Percentiles rank a stretch among this genome's conserved stretches.
Evolutionary conservation across 2,329 filamentous ascomycete species (phyloP).

Genomic region (Epichloe scottii): DNA sequence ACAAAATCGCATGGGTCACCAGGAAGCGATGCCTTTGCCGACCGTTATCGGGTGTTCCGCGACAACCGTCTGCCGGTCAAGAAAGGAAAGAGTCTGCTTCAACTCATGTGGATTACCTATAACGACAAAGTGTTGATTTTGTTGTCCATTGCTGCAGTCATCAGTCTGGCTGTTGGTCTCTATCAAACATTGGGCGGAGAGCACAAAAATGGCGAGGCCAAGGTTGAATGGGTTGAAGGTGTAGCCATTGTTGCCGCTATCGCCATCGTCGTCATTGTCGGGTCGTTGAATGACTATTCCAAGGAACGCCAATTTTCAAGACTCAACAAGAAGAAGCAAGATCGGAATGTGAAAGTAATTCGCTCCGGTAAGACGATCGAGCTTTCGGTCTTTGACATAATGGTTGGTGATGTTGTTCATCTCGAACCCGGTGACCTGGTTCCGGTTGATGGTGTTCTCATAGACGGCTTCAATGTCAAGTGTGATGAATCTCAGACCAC

Average conservation of each 20-base stretch:
- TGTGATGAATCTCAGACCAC: slow-evolving; percentile 70
- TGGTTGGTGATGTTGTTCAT: slow-evolving; percentile 58
- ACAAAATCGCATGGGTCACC: slow-evolving; percentile 5
- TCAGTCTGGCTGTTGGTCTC: slow-evolving; percentile 62
- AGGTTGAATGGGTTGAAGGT: slow-evolving; percentile 69
- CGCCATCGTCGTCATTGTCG: slow-evolving; percentile 62
- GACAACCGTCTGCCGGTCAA: slow-evolving; percentile 63
- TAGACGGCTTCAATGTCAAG: slow-evolving; percentile 61
- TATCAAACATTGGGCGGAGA: slow-evolving; percentile 58
- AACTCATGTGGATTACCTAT: slow-evolving; percentile 72
- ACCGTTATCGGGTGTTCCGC: slow-evolving; percentile 57
- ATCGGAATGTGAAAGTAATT: slow-evolving; percentile 58
- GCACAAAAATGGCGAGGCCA: slow-evolving; percentile 37
- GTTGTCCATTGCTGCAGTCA: slow-evolving; percentile 55
- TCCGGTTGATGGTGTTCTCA: slow-evolving; percentile 61
- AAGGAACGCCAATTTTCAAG: slow-evolving; percentile 72
- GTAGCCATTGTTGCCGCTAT: slow-evolving; percentile 76
- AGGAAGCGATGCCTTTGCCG: slow-evolving; percentile 33
- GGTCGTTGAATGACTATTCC: slow-evolving; percentile 67
- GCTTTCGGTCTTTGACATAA: slow-evolving; percentile 54
- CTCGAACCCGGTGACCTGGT: slow-evolving; percentile 66
- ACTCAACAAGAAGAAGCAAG: slow-evolving; percentile 68
- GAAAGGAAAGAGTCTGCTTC: slow-evolving; percentile 59
- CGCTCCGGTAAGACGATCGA: slow-evolving; percentile 60
- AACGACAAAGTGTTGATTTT: slow-evolving; percentile 73